phyloP scores from a whole-genome alignment of 225 moss, liverwort and hornwort genomes.

The Neckera pumila region DNA sequence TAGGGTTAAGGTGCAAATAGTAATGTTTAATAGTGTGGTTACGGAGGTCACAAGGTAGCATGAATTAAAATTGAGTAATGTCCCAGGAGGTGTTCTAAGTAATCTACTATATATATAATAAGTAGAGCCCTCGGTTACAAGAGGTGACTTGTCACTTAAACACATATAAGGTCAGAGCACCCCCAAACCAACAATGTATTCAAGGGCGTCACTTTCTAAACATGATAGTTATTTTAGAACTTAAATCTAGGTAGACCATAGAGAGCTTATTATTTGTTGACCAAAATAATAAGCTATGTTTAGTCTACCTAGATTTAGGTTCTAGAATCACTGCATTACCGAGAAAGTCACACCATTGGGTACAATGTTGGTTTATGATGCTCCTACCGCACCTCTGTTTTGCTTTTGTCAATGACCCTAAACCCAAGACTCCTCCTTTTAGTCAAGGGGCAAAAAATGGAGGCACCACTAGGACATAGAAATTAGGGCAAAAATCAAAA shows the following conservation, averaged over 20 bases:
- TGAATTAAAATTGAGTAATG: background rate
- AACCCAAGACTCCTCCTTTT: background rate
- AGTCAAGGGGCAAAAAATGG: accelerated
- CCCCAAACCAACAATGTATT: too few relatives aligned
- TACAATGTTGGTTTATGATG: too few relatives aligned
- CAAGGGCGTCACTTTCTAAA: too few relatives aligned
- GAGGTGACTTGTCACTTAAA: background rate
- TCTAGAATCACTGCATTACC: too few relatives aligned
- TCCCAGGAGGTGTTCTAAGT: background rate
- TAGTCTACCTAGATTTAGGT: too few relatives aligned
- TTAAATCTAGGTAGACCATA: too few relatives aligned
- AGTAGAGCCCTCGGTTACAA: background rate
- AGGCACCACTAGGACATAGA: accelerated
- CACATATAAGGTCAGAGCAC: too few relatives aligned
- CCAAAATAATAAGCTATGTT: too few relatives aligned
- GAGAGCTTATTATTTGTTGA: too few relatives aligned
- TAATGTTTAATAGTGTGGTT: background rate
- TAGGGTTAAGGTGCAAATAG: accelerated
- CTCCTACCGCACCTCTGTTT: too few relatives aligned
- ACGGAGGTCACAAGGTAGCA: background rate
- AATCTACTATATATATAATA: background rate
- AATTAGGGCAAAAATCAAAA: background rate
- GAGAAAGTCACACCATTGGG: too few relatives aligned
- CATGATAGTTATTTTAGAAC: too few relatives aligned
- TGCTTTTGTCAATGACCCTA: background rate